These are phyloP conservation scores for Sporothrix mexicana DNA, from an alignment of 2,329 filamentous ascomycete species.

Conservation along the genomic window DNA sequence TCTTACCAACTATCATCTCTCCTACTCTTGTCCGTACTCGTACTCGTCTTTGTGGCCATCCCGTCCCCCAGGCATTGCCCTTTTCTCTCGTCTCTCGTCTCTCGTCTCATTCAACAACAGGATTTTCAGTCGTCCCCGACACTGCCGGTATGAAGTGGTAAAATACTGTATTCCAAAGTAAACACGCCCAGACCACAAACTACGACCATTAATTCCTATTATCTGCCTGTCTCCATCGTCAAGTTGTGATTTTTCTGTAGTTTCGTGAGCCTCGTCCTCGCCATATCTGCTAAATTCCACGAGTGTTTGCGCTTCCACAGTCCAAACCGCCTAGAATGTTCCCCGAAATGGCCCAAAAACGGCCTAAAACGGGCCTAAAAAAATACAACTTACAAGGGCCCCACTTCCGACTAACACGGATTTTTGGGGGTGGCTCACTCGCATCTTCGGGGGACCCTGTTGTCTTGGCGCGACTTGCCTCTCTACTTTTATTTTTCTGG, in stretches of 20 bases:
- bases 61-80: too few relatives aligned
- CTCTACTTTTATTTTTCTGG: neutral
- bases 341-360: slow-evolving; percentile 6
- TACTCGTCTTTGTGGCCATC: neutral
- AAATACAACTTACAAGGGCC: neutral
- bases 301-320: neutral
- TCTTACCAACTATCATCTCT: neutral
- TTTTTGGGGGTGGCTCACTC: neutral
- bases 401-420: slow-evolving; percentile 25
- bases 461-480: neutral
- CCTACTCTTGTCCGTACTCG: neutral
- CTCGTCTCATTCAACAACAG: neutral
- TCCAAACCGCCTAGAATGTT: slow-evolving; percentile 8
- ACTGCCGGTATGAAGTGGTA: too few relatives aligned
- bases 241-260: neutral
- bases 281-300: neutral
- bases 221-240: neutral
- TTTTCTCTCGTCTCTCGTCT: neutral
- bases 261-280: neutral
- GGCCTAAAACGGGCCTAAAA: slow-evolving; percentile 4
- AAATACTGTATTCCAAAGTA: neutral
- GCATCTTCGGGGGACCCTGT: neutral
- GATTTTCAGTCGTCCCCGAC: neutral
- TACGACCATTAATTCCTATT: neutral
- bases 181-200: too few relatives aligned